These are phyloP conservation scores for Zasmidium cellare DNA, from an alignment of 2,329 filamentous ascomycete genomes.

Conservation along the genomic window DNA sequence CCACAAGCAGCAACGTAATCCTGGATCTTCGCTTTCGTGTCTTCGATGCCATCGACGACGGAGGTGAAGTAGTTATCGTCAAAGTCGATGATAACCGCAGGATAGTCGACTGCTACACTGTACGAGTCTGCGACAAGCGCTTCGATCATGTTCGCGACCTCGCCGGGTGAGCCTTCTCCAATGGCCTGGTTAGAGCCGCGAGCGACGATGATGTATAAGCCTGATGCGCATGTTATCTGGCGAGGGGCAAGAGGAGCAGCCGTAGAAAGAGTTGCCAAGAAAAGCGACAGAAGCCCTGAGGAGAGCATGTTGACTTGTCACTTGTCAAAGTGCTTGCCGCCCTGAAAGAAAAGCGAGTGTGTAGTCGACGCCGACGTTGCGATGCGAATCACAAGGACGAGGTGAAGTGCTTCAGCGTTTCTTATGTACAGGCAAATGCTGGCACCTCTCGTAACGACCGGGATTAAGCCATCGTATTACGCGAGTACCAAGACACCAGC, in stretches of 20 bases:
- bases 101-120: conserved; percentile 34
- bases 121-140: conserved; percentile 35
- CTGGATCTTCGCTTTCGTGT: conserved; percentile 32
- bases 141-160: conserved; percentile 35
- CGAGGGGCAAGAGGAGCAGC: conserved; percentile 22
- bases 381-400: neutral
- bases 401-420: neutral
- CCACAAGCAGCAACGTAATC: conserved; percentile 33
- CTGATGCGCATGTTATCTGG: conserved; percentile 22
- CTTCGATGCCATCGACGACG: conserved; percentile 33
- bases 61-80: conserved; percentile 23
- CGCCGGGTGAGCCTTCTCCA: conserved; percentile 36
- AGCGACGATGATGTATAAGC: conserved; percentile 39
- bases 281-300: conserved; percentile 7
- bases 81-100: conserved; percentile 23
- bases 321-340: neutral
- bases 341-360: neutral
- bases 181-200: conserved; percentile 31
- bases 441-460: neutral
- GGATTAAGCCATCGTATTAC: neutral
- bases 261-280: conserved; percentile 10
- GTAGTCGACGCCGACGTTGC: neutral
- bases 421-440: neutral
- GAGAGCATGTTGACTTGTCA: conserved; percentile 12
- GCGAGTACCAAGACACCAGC: neutral